Evolutionary conservation across 1,284 basidiomycete genomes (phyloP), one percentile per base, ranked within the genome.

Genomic region (Austroboletus niveus): DNA sequence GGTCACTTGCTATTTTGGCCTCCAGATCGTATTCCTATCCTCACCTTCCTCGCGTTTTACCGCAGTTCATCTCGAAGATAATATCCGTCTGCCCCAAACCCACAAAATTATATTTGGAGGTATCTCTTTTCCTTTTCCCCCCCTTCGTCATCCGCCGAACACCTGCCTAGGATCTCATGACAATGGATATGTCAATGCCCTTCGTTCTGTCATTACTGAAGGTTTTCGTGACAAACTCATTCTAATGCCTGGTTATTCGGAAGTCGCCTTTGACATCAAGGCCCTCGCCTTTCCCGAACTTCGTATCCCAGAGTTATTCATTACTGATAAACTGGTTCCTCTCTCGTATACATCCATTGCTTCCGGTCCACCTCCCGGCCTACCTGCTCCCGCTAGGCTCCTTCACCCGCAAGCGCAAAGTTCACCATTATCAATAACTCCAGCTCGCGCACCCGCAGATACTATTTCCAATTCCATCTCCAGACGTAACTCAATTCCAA

Each of bases 141-240:
- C 57, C 49, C 44, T 29, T 56, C 57, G 30, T 35, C 29, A 14
- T 12, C 42, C 35, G 39, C 30, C 32, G 43, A 60, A 41, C 30
- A 17, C 31, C 35, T 45, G 35, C 20, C 39, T 53, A 82, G 86
- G 84, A 52, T 84, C 82, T 57, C 85, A 89, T 64, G 85, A 89
- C 69, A 84, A 84, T 67, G 85, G 85, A 57, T 90, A 90, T 68
- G 75, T 79, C 49, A 77, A 78, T 31, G 75, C 76, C 43, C 73
- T 90, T 44, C 76, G 79, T 42, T 82, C 84, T 10, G 75, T 84
- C 41, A 79, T 85, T 47, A 86, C 84, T 43, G 78, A 80, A 45
- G 84, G 84, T 32, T 79, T 77, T 55, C 75, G 78, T 49, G 73
- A 83, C 45, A 89, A 87, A 68, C 71, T 89, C 51, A 75, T 85